phyloP scores from a whole-genome alignment of 257 asterid species.

The Lycium barbarum region DNA sequence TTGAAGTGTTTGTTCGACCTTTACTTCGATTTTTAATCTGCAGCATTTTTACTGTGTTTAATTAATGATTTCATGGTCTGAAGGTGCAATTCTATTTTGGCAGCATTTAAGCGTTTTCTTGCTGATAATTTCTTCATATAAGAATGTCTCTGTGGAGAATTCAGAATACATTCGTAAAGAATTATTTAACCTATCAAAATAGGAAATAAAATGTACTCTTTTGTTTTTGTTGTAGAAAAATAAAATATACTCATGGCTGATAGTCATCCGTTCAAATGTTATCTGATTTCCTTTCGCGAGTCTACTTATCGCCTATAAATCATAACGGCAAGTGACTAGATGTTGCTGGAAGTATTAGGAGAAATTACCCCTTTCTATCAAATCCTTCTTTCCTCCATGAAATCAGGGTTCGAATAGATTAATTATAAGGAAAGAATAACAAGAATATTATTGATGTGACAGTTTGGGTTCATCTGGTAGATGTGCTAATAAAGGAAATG shows the following conservation, averaged over 20 bases:
- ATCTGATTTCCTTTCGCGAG: background rate
- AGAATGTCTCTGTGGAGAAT: background rate
- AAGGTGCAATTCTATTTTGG: background rate
- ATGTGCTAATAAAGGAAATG: background rate
- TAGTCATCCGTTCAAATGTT: background rate
- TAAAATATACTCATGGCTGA: background rate
- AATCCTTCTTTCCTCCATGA: background rate
- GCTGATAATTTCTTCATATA: background rate
- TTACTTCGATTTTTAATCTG: background rate
- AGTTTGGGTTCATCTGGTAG: background rate
- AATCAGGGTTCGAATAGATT: background rate
- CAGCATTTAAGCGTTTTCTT: background rate
- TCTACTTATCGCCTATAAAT: background rate
- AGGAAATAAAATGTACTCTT: background rate
- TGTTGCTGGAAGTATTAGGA: background rate
- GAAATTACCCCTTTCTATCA: background rate
- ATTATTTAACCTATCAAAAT: background rate
- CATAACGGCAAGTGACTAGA: too few relatives aligned
- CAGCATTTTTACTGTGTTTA: background rate
- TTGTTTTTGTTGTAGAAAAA: too few relatives aligned
- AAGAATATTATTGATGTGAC: background rate
- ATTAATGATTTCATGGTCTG: constrained; percentile 4
- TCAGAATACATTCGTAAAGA: background rate
- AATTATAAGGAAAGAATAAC: background rate
- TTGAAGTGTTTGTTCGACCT: background rate